phyloP scores from a whole-genome alignment of 208 protist species.

The Lotmaria passim region DNA sequence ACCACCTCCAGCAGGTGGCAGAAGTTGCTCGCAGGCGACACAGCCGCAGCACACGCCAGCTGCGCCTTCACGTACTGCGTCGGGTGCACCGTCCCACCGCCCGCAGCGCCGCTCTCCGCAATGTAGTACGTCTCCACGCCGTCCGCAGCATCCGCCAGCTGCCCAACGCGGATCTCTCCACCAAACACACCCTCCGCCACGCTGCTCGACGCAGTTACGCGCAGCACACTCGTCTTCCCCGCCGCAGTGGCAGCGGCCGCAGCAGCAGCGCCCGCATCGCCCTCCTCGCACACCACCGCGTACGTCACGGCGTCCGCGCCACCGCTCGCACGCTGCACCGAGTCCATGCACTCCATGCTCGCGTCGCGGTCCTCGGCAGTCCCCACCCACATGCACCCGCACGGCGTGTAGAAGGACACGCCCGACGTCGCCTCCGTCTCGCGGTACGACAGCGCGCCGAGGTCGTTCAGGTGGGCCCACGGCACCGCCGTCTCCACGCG shows the following conservation, averaged over 20 bases:
- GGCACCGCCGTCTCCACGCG: constrained; percentile 20
- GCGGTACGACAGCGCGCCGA: constrained; percentile 18
- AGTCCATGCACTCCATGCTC: constrained; percentile 12
- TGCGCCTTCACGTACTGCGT: constrained; percentile 29
- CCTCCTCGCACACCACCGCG: constrained; percentile 20
- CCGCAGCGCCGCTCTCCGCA: constrained; percentile 21
- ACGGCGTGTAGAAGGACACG: constrained; percentile 28
- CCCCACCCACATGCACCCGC: constrained; percentile 26
- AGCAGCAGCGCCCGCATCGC: neutral
- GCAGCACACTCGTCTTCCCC: constrained; percentile 22
- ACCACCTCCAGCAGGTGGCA: constrained; percentile 24
- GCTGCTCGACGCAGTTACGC: constrained; percentile 11
- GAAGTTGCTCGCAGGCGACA: constrained; percentile 17
- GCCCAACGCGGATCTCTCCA: constrained; percentile 14
- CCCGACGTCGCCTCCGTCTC: constrained; percentile 29
- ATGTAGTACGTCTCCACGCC: constrained; percentile 35
- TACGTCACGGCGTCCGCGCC: constrained; percentile 1
- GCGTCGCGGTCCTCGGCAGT: constrained; percentile 5
- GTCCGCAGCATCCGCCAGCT: constrained; percentile 11
- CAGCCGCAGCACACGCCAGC: constrained; percentile 16
- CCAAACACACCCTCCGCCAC: constrained; percentile 26
- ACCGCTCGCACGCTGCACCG: constrained; percentile 9
- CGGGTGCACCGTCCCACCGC: constrained; percentile 36
- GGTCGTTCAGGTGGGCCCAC: constrained; percentile 29
- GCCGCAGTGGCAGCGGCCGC: constrained; percentile 10